Evolutionary conservation across 768 basidiomycete species (phyloP).

Genomic region (Rhizopogon vinicolor): DNA sequence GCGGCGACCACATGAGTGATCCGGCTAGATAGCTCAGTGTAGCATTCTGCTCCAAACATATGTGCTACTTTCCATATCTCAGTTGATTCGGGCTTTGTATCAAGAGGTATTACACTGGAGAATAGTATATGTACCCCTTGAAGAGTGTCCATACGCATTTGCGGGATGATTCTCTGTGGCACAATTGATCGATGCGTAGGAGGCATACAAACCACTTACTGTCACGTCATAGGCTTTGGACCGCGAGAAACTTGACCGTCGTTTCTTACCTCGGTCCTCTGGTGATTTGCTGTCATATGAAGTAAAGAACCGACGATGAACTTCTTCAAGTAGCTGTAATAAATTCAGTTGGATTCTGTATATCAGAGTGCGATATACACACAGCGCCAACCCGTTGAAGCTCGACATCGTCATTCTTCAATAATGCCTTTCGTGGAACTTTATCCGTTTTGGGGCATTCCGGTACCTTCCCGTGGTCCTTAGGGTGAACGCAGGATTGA

Average conservation of each 20-base stretch:
- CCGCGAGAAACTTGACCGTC: slow-evolving; percentile 19
- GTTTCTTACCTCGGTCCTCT: slow-evolving; percentile 24
- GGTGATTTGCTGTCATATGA: slow-evolving; percentile 47
- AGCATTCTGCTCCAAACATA: slow-evolving; percentile 84
- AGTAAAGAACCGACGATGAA: slow-evolving; percentile 74
- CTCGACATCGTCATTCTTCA: slow-evolving; percentile 87
- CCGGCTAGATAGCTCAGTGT: slow-evolving; percentile 56
- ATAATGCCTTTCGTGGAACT: slow-evolving; percentile 59
- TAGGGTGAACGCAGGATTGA: slow-evolving; percentile 9
- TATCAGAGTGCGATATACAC: slow-evolving; percentile 14
- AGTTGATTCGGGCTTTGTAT: slow-evolving; percentile 69
- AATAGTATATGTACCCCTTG: slow-evolving; percentile 81
- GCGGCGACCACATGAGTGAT: slow-evolving; percentile 92
- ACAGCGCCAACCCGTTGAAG: slow-evolving; percentile 75
- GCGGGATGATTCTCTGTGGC: slow-evolving; percentile 76
- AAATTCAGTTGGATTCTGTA: not conserved
- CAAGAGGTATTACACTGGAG: slow-evolving; percentile 93
- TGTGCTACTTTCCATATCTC: slow-evolving; percentile 85
- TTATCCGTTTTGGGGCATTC: slow-evolving; percentile 36
- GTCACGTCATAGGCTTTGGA: slow-evolving; percentile 65
- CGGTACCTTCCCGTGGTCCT: slow-evolving; percentile 11
- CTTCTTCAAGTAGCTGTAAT: slow-evolving; percentile 69
- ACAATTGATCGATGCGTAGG: not conserved
- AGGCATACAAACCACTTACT: slow-evolving; percentile 38
- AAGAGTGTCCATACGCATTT: slow-evolving; percentile 72